Evolutionary conservation across 805 yeast species (phyloP).

Genomic region (Yamadazyma sp.): DNA sequence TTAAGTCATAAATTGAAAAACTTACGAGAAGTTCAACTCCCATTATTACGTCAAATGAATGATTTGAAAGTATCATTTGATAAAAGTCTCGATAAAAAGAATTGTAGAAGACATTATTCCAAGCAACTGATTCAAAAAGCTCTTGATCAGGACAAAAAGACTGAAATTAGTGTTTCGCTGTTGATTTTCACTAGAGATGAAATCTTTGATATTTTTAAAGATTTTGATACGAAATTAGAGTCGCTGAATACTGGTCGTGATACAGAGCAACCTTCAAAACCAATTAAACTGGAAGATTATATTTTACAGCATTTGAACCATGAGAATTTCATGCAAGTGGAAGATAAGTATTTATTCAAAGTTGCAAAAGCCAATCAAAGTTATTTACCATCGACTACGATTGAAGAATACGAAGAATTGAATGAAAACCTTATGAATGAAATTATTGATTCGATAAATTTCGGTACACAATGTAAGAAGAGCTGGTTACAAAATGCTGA

Average conservation of each 20-base stretch:
- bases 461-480: conserved; percentile 30
- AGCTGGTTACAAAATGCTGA: conserved; percentile 35
- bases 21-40: conserved; percentile 29
- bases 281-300: too few relatives aligned
- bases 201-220: conserved; percentile 9
- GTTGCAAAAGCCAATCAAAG: conserved; percentile 10
- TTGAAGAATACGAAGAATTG: conserved; percentile 31
- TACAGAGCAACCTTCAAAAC: too few relatives aligned
- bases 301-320: not conserved
- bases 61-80: conserved; percentile 21
- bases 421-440: conserved; percentile 21
- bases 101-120: conserved; percentile 10
- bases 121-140: conserved; percentile 3
- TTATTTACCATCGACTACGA: conserved; percentile 9
- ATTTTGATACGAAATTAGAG: too few relatives aligned
- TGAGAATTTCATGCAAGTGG: conserved; percentile 9
- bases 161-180: conserved; percentile 3
- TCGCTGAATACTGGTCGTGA: too few relatives aligned
- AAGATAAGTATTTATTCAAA: conserved; percentile 11
- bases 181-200: conserved; percentile 12
- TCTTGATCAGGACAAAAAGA: not conserved
- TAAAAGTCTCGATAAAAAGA: conserved; percentile 12
- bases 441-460: conserved; percentile 27
- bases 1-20: conserved; percentile 18
- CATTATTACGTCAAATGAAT: conserved; percentile 34